Evolutionary conservation across 495 filamentous ascomycete genomes (phyloP).

Genomic region (Amniculicola lignicola): DNA sequence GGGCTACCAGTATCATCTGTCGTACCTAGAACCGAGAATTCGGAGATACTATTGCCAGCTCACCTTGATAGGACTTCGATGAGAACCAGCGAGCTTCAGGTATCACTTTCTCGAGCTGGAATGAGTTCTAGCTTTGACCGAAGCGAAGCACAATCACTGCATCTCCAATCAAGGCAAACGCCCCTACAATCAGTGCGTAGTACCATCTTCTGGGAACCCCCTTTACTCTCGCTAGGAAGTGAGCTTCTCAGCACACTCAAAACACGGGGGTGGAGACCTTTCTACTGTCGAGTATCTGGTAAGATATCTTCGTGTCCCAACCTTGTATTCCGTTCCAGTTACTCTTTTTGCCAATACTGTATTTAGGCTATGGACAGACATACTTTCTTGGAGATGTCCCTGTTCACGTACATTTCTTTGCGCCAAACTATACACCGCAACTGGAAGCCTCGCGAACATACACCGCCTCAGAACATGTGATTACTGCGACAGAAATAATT

Average conservation of each 20-base stretch:
- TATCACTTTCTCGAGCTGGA: background rate
- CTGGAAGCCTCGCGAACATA: background rate
- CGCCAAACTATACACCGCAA: conserved; percentile 11
- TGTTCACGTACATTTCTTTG: conserved; percentile 16
- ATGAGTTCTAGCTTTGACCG: background rate
- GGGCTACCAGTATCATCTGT: too few species aligned
- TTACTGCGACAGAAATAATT: background rate
- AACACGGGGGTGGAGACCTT: conserved; percentile 5
- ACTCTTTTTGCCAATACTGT: background rate
- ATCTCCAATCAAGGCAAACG: background rate
- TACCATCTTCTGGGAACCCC: conserved; percentile 21
- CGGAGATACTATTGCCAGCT: background rate
- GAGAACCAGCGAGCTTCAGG: background rate
- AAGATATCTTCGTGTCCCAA: background rate
- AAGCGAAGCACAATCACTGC: background rate
- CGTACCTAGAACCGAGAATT: background rate
- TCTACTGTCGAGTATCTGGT: conserved; percentile 6
- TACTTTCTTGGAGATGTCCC: conserved; percentile 17
- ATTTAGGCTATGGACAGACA: conserved; percentile 12
- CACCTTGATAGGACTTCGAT: background rate
- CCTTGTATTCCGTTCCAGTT: too few species aligned
- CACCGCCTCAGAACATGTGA: background rate
- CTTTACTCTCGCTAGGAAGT: background rate
- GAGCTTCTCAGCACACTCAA: conserved; percentile 8
- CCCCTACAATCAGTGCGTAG: background rate